Conservation (phyloP, 2,329 filamentous ascomycete genomes). For the Colletotrichum sidae region DNA sequence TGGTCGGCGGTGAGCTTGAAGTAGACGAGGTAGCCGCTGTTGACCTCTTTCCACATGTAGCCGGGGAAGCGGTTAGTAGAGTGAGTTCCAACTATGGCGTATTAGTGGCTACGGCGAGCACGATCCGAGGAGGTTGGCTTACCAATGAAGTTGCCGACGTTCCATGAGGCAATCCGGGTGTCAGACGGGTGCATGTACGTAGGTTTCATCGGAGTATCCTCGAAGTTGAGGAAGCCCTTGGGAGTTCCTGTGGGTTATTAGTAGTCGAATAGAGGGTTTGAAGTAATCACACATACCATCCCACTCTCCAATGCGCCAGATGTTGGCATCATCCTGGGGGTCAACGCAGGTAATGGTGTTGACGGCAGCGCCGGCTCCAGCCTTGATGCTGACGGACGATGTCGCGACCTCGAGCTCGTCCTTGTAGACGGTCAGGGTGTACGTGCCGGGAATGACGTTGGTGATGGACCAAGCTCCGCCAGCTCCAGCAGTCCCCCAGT, state of each 20-base stretch:
- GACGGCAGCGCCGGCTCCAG: constrained; percentile 44
- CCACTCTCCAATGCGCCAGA: constrained; percentile 52
- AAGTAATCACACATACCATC: constrained; percentile 27
- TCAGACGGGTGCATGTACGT: constrained; percentile 55
- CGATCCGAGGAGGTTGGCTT: background rate
- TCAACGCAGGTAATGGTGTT: constrained; percentile 46
- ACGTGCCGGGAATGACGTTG: constrained; percentile 47
- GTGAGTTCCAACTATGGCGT: constrained; percentile 44
- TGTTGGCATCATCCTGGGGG: constrained; percentile 45
- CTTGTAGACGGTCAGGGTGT: constrained; percentile 49
- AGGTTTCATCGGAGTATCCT: constrained; percentile 52
- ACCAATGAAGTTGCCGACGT: constrained; percentile 46
- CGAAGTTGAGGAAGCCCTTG: constrained; percentile 49
- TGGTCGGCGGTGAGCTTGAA: constrained; percentile 48
- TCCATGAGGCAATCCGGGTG: constrained; percentile 45
- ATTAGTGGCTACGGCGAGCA: background rate
- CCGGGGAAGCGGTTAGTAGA: constrained; percentile 50
- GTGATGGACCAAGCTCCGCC: constrained; percentile 45
- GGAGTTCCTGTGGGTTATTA: constrained; percentile 42
- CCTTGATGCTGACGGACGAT: constrained; percentile 42
- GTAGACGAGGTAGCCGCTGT: constrained; percentile 55
- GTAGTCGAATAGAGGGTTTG: background rate
- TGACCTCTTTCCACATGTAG: constrained; percentile 56
- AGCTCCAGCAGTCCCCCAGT: constrained; percentile 47
- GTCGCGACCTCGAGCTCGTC: constrained; percentile 48